Conservation (phyloP, 2,329 filamentous ascomycete genomes). For the Tolypocladium album region DNA sequence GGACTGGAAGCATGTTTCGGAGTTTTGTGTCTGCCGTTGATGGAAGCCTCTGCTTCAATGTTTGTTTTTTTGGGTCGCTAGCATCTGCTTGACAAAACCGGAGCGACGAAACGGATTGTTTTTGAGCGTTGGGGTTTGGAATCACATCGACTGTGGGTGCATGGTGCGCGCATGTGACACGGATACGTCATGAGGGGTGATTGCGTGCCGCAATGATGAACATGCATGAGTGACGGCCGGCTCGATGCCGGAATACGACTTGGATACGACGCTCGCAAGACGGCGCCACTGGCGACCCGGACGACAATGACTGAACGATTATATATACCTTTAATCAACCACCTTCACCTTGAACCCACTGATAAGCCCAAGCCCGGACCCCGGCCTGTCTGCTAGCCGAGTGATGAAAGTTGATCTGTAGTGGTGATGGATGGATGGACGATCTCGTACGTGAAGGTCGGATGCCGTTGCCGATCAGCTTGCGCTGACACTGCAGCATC, state of each 20-base stretch:
- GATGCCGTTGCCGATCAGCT: not conserved
- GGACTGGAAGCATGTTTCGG: not conserved
- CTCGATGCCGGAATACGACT: not conserved
- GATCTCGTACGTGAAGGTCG: not conserved
- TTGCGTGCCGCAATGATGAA: not conserved
- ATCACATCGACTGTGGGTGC: constrained; percentile 2
- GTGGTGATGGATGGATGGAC: not conserved
- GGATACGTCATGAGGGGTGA: not conserved
- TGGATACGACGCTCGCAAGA: not conserved
- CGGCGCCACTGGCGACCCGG: not conserved
- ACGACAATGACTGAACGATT: not conserved
- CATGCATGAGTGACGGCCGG: not conserved
- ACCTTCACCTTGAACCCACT: not conserved
- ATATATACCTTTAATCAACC: not conserved
- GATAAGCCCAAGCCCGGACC: not conserved
- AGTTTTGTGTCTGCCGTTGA: not conserved
- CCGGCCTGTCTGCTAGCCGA: not conserved
- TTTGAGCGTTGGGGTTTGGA: constrained; percentile 14
- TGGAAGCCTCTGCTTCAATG: not conserved
- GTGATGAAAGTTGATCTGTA: not conserved
- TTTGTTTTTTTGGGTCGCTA: not conserved
- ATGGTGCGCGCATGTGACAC: constrained; percentile 2
- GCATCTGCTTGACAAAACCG: not conserved
- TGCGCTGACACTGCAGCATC: not conserved
- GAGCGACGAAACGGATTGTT: constrained; percentile 6